phyloP scores from a whole-genome alignment of 2,329 filamentous ascomycete species.

The Penicillium verrucosum region DNA sequence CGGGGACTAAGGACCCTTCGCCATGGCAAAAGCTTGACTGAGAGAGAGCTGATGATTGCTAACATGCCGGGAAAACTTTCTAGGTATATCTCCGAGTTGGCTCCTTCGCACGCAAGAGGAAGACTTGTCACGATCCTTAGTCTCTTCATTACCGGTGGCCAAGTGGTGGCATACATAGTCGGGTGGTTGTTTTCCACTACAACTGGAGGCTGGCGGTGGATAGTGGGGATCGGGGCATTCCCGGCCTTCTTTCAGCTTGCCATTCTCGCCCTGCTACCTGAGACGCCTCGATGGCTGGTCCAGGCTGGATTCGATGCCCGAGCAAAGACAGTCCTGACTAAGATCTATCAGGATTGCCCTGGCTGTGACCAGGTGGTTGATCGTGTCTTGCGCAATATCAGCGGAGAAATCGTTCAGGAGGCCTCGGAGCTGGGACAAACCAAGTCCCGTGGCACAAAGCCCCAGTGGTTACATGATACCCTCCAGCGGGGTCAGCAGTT shows the following conservation, averaged over 20 bases:
- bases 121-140: slow-evolving; percentile 77
- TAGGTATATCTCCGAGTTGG: slow-evolving; percentile 78
- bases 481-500: slow-evolving; percentile 31
- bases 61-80: not conserved
- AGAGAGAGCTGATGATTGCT: not conserved
- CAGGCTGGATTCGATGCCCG: slow-evolving; percentile 60
- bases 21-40: not conserved
- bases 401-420: slow-evolving; percentile 71
- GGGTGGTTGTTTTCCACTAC: slow-evolving; percentile 70
- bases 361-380: slow-evolving; percentile 52
- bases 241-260: slow-evolving; percentile 70
- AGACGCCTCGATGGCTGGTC: slow-evolving; percentile 85
- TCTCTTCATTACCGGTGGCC: slow-evolving; percentile 80
- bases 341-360: slow-evolving; percentile 56
- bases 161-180: slow-evolving; percentile 81
- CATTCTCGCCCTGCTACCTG: slow-evolving; percentile 71
- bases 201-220: slow-evolving; percentile 75
- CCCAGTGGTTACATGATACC: slow-evolving; percentile 28
- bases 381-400: slow-evolving; percentile 64
- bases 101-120: slow-evolving; percentile 72
- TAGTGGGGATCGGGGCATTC: slow-evolving; percentile 79
- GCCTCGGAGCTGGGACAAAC: slow-evolving; percentile 43
- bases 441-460: slow-evolving; percentile 16
- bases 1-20: not conserved
- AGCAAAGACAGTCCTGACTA: slow-evolving; percentile 64